Conservation (phyloP, 2,329 filamentous ascomycete species). For the Dendrostoma leiphaemia region DNA sequence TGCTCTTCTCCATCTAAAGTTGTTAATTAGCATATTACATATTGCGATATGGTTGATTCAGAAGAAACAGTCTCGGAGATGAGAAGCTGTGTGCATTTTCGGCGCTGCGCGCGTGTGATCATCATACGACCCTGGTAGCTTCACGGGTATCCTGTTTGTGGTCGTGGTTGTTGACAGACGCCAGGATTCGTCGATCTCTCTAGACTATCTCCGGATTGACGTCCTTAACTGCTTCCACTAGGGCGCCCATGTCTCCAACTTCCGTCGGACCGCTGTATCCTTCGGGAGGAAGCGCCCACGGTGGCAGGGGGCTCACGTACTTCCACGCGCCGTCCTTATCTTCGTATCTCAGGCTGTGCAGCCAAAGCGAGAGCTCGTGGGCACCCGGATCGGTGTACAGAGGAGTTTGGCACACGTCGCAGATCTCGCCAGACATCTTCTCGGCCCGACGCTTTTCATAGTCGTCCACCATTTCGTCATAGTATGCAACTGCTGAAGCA, state of each 20-base stretch:
- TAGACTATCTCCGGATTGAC: conserved; percentile 39
- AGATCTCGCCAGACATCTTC: conserved; percentile 84
- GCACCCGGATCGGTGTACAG: conserved; percentile 89
- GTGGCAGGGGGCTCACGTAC: conserved; percentile 80
- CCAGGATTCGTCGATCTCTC: conserved; percentile 3
- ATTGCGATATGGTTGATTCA: neutral
- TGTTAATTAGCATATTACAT: neutral
- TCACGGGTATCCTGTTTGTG: neutral
- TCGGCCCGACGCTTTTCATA: conserved; percentile 92
- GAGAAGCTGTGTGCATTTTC: neutral
- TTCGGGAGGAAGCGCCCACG: conserved; percentile 80
- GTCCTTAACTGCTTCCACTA: conserved; percentile 54
- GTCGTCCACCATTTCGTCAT: conserved; percentile 87
- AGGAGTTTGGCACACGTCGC: conserved; percentile 78
- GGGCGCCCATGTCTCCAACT: conserved; percentile 58
- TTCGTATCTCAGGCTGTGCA: conserved; percentile 89
- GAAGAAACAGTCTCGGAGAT: neutral
- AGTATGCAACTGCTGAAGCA: conserved; percentile 86
- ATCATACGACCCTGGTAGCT: neutral
- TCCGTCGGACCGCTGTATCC: conserved; percentile 70
- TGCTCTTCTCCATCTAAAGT: neutral
- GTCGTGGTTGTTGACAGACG: neutral
- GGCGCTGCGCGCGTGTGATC: neutral
- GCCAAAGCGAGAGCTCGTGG: conserved; percentile 89
- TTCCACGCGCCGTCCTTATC: conserved; percentile 81